phyloP scores from a whole-genome alignment of 2,329 filamentous ascomycete genomes.

The Alternaria ethzedia region DNA sequence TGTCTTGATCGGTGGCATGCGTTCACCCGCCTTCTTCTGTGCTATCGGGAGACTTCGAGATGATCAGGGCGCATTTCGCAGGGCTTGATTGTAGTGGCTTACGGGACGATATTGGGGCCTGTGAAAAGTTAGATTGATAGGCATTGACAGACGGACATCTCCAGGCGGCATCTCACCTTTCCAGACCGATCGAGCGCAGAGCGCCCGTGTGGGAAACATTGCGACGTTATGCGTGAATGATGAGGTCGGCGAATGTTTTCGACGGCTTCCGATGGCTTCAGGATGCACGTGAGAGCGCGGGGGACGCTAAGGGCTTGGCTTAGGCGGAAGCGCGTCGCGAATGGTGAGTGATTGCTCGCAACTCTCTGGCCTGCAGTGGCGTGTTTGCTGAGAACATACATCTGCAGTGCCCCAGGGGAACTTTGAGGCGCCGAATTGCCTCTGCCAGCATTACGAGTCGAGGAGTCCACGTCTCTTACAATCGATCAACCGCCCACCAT shows the following conservation, averaged over 20 bases:
- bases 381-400: not conserved
- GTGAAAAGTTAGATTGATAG: constrained; percentile 45
- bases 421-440: not conserved
- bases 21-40: constrained; percentile 65
- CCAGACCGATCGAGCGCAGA: constrained; percentile 77
- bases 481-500: constrained; percentile 17
- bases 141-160: constrained; percentile 55
- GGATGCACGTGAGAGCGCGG: constrained; percentile 36
- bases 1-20: constrained; percentile 76
- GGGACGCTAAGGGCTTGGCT: constrained; percentile 28
- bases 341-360: constrained; percentile 2
- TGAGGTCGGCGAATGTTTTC: constrained; percentile 35
- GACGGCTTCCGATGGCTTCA: constrained; percentile 23
- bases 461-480: not conserved
- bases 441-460: not conserved
- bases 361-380: not conserved
- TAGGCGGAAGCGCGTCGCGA: constrained; percentile 42
- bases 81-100: constrained; percentile 47
- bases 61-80: constrained; percentile 30
- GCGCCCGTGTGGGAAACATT: constrained; percentile 73
- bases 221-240: constrained; percentile 35
- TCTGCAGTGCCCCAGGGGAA: not conserved
- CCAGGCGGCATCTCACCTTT: constrained; percentile 68
- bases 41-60: constrained; percentile 66
- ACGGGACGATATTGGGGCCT: constrained; percentile 76